Base-by-base conservation (phyloP, 352 stramenopile species). In the Hyaloperonospora brassicae region DNA sequence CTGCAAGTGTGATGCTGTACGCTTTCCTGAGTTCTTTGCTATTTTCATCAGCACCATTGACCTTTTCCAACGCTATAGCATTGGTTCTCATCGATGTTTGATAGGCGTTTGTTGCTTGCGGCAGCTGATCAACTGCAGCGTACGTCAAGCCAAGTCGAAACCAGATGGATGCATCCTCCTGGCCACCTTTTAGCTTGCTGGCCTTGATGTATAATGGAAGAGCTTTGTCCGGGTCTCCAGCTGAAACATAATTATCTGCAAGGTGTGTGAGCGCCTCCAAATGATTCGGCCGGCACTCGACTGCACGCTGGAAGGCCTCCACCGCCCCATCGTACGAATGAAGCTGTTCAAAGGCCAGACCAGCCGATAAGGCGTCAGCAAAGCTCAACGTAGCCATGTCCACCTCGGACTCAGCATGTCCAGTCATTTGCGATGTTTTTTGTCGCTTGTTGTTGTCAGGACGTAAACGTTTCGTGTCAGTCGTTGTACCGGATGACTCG, bases 331-430 rank as follows among this genome's bases (percentile, higher is more conserved):
- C 76, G 25, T 74, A 62, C 0, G 70, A 71, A 42, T 68, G 62
- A 10, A 89, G 55, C 55, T 89, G 73, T 52, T 86, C 64, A 39
- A 89, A 87, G 24, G 78, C 76, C 31, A 83, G 57, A 11, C 78
- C 78, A n/a, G 76, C 73, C 8, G 71, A 66, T 23, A 88, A 66
- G 7, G 76, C 75, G 52, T 88, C 75, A 22, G 75, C 65, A 36
- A 86, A 86, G 51, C 56, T 50, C 31, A 88, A 62, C 23, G 64
- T 61, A n/a, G 66, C 62, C 43, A 83, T 72, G 48, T 82, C 53
- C 50, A 71, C 52, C 48, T 72, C 68, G 2, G 48, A 65, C 45
- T 76, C 62, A 0, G 54, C 47, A n/a, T 70, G 59, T 11, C 44
- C 52, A 13, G 54, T 59, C n/a, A 66, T 46, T 17, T 70, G 54